A percentile compares a stretch with the other conserved stretches of the same genome.
phyloP scores from a whole-genome alignment of 768 basidiomycete species.

The Artomyces pyxidatus region DNA sequence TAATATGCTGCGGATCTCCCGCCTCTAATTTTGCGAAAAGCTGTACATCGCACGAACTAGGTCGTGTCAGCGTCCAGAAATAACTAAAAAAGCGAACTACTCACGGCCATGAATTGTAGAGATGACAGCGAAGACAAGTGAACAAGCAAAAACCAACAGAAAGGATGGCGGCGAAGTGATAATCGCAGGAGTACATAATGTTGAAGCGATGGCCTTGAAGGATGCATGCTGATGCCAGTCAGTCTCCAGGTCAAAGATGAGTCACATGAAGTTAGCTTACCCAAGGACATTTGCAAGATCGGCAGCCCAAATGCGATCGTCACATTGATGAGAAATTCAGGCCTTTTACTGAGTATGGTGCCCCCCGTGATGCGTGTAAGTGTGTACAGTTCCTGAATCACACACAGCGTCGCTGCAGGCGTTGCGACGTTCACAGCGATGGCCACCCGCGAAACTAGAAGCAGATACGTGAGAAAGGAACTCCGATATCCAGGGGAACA shows the following conservation, averaged over 20 bases:
- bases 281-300: neutral
- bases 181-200: neutral
- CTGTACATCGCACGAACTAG: neutral
- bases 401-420: neutral
- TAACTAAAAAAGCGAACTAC: neutral
- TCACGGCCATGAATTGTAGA: neutral
- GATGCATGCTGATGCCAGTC: neutral
- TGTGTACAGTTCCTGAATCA: neutral
- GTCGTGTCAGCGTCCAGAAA: neutral
- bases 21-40: neutral
- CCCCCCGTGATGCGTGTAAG: neutral
- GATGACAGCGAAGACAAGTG: neutral
- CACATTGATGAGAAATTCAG: neutral
- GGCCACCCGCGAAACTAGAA: neutral
- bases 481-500: neutral
- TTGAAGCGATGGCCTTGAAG: neutral
- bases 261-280: neutral
- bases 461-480: neutral
- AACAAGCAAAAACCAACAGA: neutral
- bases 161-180: neutral
- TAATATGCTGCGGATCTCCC: neutral
- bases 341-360: neutral
- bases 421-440: neutral
- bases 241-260: neutral
- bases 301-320: neutral